phyloP scores from a whole-genome alignment of 257 asterid genomes.

The Primulina huaijiensis region DNA sequence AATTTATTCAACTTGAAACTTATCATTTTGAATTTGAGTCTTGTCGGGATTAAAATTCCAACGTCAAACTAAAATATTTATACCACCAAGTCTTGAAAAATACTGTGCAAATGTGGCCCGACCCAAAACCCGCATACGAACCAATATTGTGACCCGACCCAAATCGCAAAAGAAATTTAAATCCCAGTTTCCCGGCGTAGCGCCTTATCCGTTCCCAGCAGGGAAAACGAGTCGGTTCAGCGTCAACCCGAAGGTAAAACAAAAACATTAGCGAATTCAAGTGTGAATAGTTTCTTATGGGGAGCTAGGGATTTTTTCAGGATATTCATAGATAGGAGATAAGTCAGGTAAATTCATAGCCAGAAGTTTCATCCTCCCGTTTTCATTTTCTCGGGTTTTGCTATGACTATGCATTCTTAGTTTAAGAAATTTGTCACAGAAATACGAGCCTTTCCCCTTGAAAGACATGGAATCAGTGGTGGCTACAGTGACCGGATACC shows the following conservation, averaged over 20 bases:
- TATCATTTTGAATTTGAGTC: too few species aligned
- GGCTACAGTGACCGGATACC: conserved; percentile 54
- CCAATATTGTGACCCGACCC: background rate
- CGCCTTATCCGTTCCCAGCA: conserved; percentile 21
- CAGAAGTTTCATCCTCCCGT: background rate
- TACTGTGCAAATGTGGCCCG: too few species aligned
- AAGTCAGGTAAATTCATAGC: background rate
- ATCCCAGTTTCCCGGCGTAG: conserved; percentile 49
- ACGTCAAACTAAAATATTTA: too few species aligned
- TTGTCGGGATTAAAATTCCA: too few species aligned
- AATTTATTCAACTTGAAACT: too few species aligned
- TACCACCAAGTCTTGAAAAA: too few species aligned
- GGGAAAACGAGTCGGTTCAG: conserved; percentile 34
- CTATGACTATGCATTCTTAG: background rate
- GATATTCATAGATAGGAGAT: conserved; percentile 3
- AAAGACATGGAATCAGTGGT: conserved; percentile 66
- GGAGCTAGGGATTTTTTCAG: conserved; percentile 22
- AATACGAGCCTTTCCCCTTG: conserved; percentile 24
- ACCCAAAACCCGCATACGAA: too few species aligned
- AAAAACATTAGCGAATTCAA: background rate
- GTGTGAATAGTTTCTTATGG: background rate
- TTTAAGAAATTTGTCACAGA: conserved; percentile 10
- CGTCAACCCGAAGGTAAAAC: conserved; percentile 34
- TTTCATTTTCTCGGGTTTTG: background rate
- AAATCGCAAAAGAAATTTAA: background rate